Evolutionary conservation across 2,329 filamentous ascomycete species (phyloP).

Genomic region (Diaporthe aspalathi): DNA sequence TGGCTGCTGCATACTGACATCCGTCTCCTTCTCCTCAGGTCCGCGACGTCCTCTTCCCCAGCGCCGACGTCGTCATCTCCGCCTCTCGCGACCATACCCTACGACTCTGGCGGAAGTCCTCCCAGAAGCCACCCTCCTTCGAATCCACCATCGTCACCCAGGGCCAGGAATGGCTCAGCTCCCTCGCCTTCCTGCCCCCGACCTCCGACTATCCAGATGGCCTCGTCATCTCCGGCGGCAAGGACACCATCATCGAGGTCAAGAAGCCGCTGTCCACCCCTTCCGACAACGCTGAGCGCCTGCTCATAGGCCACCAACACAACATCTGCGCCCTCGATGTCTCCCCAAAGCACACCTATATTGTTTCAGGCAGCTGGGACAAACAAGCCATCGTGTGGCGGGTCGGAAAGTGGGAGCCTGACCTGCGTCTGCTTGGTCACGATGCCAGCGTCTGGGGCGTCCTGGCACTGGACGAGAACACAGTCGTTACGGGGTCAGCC

Average conservation of each 20-base stretch:
- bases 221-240: constrained; percentile 86
- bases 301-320: constrained; percentile 85
- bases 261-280: constrained; percentile 75
- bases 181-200: constrained; percentile 80
- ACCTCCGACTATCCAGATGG: constrained; percentile 78
- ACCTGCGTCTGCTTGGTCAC: constrained; percentile 79
- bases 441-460: constrained; percentile 92
- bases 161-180: constrained; percentile 88
- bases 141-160: constrained; percentile 83
- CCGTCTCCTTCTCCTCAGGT: constrained; percentile 67
- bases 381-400: constrained; percentile 87
- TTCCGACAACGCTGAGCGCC: constrained; percentile 82
- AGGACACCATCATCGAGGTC: constrained; percentile 93
- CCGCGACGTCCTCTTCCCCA: constrained; percentile 84
- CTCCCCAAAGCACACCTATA: constrained; percentile 74
- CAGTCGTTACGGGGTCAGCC: constrained; percentile 90
- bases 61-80: constrained; percentile 78
- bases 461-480: constrained; percentile 81
- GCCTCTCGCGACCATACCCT: constrained; percentile 93
- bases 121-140: constrained; percentile 71
- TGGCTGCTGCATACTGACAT: constrained; percentile 12
- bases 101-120: constrained; percentile 80
- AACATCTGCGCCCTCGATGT: constrained; percentile 92
- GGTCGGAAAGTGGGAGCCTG: constrained; percentile 85
- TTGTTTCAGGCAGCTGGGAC: constrained; percentile 97